phyloP scores from a whole-genome alignment of 1,139 yeast genomes.

The Ogataea hybrid region DNA sequence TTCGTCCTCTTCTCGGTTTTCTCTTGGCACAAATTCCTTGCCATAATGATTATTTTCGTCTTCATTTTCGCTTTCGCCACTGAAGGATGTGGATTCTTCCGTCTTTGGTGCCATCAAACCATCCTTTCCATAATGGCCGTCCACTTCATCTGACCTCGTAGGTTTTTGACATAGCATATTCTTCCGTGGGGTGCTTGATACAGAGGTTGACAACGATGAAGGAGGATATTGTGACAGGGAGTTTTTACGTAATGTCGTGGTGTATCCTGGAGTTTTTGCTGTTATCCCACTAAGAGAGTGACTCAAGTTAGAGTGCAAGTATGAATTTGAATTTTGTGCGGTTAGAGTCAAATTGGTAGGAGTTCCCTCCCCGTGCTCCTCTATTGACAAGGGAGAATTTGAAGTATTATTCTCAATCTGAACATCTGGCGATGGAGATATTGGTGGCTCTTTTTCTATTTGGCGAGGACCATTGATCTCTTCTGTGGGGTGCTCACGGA shows the following conservation, averaged over 20 bases:
- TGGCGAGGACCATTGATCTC: background rate
- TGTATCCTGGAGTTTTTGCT: constrained; percentile 14
- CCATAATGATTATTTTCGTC: constrained; percentile 13
- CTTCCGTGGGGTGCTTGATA: constrained; percentile 18
- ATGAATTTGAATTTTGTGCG: constrained; percentile 7
- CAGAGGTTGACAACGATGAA: constrained; percentile 21
- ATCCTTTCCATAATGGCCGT: constrained; percentile 12
- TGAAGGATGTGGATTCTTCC: constrained; percentile 16
- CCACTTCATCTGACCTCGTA: background rate
- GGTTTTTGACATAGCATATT: constrained; percentile 7
- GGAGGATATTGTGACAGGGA: constrained; percentile 35
- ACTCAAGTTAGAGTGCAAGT: background rate
- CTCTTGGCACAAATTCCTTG: constrained; percentile 18
- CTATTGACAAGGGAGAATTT: constrained; percentile 13
- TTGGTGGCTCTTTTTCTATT: background rate
- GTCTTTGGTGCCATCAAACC: constrained; percentile 18
- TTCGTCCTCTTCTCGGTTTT: constrained; percentile 17
- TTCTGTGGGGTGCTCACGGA: background rate
- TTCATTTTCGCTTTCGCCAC: constrained; percentile 25
- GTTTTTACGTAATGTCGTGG: constrained; percentile 28
- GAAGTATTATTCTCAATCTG: constrained; percentile 9
- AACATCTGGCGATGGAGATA: constrained; percentile 19
- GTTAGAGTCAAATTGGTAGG: background rate
- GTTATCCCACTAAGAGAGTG: constrained; percentile 3
- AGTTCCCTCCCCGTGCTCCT: constrained; percentile 1